Evolutionary conservation across 768 basidiomycete genomes (phyloP), one percentile per base, ranked within the genome.

Genomic region (Amanita rubescens): DNA sequence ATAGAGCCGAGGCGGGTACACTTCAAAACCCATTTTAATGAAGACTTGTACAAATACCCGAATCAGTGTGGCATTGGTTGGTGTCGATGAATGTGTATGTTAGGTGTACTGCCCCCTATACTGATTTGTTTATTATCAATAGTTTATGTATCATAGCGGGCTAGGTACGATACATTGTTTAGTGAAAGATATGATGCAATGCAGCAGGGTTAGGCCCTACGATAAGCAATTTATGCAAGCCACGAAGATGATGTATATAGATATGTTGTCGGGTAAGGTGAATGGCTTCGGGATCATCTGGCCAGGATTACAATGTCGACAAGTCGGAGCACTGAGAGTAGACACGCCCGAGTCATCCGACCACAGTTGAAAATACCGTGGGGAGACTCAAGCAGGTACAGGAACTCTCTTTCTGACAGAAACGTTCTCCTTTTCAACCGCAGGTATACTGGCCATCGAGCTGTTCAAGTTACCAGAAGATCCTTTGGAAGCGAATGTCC

Each of bases 391-490:
- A 41, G 66, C 65, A 51, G 67, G 65, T 17, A 60, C 59, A 24
- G 71, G 67, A 55, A 73, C 59, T 62, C 60, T 71, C 54, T 67
- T 66, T 56, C 66, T 62, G 15, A 56, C 60, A 46, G 71, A 69
- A 51, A 78, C 62, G 58, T 85, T 85, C 68, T 84, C 82, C 67
- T 84, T 81, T 50, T 77, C 75, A 32, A 67, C 60, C 63, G 78
- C 76, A 10, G 68, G 63, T 24, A 70, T 58, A 56, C 72, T 77
- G 14, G 73, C 14, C 2, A 27, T 22, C 10, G 54, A 49, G 41
- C 30, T 41, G 41, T 42, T 42, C 20, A 42, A 22, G 32, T 34
- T 41, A 66, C 62, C 10, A 71, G 69, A 52, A 69, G 66, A 62
- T 47, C 67, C 65, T 53, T 68, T 68, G 14, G 54, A 34, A 1